These are phyloP conservation scores for Endoconidiophora laricicola DNA, from an alignment of 2,329 filamentous ascomycete genomes.

Conservation along the genomic window DNA sequence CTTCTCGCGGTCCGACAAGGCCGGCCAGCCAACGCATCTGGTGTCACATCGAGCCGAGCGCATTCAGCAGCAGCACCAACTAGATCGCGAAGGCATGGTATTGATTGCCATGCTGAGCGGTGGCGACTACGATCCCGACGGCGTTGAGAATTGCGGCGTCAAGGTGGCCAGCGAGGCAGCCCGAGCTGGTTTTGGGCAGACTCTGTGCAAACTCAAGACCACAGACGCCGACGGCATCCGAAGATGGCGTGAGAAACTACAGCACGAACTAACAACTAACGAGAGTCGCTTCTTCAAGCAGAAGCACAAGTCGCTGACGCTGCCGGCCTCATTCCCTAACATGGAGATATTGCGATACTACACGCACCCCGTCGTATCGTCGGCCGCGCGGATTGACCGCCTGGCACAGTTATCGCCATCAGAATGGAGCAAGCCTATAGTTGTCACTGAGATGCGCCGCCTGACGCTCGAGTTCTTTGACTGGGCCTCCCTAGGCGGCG, in stretches of 20 bases:
- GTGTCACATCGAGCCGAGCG: slow-evolving; percentile 43
- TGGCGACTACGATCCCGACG: slow-evolving; percentile 81
- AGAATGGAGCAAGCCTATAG: slow-evolving; percentile 45
- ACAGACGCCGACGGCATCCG: slow-evolving; percentile 42
- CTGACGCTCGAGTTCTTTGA: slow-evolving; percentile 72
- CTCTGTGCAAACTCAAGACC: slow-evolving; percentile 49
- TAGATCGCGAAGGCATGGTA: slow-evolving; percentile 82
- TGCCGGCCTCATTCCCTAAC: slow-evolving; percentile 72
- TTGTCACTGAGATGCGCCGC: slow-evolving; percentile 49
- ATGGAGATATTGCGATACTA: slow-evolving; percentile 70
- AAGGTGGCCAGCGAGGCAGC: slow-evolving; percentile 85
- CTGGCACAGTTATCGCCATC: slow-evolving; percentile 31
- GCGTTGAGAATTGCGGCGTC: slow-evolving; percentile 72
- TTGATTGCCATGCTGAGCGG: slow-evolving; percentile 88
- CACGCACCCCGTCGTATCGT: slow-evolving; percentile 69
- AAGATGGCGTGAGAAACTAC: slow-evolving; percentile 55
- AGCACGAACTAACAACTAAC: slow-evolving; percentile 67
- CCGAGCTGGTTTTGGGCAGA: slow-evolving; percentile 66
- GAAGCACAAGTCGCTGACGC: slow-evolving; percentile 54
- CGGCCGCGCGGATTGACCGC: slow-evolving; percentile 34
- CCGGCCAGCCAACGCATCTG: slow-evolving; percentile 55
- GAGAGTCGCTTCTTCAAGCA: slow-evolving; percentile 64
- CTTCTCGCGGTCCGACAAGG: slow-evolving; percentile 25
- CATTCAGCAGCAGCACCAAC: slow-evolving; percentile 34
- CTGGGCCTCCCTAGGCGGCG: slow-evolving; percentile 64